Evolutionary conservation across 1,284 basidiomycete genomes (phyloP).

Genomic region (Violaceomyces palustris): DNA sequence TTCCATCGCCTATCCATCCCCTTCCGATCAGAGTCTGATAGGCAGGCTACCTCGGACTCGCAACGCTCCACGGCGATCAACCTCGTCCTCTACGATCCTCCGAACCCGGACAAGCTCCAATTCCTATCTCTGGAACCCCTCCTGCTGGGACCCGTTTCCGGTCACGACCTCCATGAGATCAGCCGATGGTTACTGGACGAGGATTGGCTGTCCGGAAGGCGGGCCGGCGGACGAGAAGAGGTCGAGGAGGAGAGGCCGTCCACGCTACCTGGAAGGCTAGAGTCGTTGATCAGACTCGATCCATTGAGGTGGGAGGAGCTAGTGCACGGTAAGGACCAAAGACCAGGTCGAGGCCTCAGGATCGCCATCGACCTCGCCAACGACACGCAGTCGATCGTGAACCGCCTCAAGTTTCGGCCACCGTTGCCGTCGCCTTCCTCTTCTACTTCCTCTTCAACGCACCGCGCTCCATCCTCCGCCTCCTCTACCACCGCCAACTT

Average conservation of each 20-base stretch:
- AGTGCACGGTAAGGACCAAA: background rate
- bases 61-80: no score
- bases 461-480: no score
- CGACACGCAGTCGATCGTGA: slow-evolving; percentile 5
- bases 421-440: background rate
- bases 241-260: no score
- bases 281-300: slow-evolving; percentile 23
- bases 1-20: no score
- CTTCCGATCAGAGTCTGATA: no score
- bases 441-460: no score
- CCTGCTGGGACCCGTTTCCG: slow-evolving; percentile 41
- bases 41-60: no score
- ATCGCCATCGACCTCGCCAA: slow-evolving; percentile 19
- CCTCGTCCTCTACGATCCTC: slow-evolving; percentile 58
- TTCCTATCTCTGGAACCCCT: slow-evolving; percentile 60
- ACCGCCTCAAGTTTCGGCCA: background rate
- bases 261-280: slow-evolving; percentile 16
- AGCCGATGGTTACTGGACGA: no score
- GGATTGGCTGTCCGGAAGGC: no score
- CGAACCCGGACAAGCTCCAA: slow-evolving; percentile 58
- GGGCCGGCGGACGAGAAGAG: no score
- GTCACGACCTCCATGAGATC: no score
- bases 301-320: slow-evolving; percentile 45
- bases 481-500: no score
- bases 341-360: slow-evolving; percentile 1